phyloP scores from a whole-genome alignment of 495 filamentous ascomycete species.

The Aspergillus biplanus region DNA sequence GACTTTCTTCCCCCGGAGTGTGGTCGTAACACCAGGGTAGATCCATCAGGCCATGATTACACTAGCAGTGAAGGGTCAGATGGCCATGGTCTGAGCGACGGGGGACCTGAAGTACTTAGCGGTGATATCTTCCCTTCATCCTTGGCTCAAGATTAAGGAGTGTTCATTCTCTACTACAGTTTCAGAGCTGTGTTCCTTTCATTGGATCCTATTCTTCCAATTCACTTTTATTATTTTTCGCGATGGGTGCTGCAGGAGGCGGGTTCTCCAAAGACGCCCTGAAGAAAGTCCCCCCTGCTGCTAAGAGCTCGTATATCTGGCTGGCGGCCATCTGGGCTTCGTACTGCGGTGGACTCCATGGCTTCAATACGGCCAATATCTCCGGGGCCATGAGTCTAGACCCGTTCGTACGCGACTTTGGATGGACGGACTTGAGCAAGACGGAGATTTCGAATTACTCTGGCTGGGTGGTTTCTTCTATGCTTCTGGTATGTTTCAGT shows the following conservation, averaged over 20 bases:
- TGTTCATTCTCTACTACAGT: constrained; percentile 24
- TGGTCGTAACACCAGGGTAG: not conserved
- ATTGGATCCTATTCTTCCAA: not conserved
- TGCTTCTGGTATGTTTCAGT: constrained; percentile 26
- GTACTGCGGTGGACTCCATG: constrained; percentile 30
- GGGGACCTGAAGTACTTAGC: not conserved
- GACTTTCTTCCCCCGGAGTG: not conserved
- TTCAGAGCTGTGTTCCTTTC: constrained; percentile 38
- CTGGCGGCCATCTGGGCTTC: constrained; percentile 31
- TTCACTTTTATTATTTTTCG: not conserved
- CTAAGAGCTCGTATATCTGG: constrained; percentile 26
- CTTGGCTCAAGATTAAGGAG: not conserved
- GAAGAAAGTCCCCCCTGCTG: constrained; percentile 20
- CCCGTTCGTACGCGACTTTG: constrained; percentile 28
- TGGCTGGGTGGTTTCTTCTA: constrained; percentile 32
- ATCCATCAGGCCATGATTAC: not conserved
- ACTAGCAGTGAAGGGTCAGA: not conserved
- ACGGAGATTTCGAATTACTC: constrained; percentile 22
- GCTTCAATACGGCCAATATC: constrained; percentile 34
- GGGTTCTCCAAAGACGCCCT: constrained; percentile 20
- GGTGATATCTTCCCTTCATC: not conserved
- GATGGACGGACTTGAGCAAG: constrained; percentile 20
- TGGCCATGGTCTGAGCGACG: not conserved
- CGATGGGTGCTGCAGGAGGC: constrained; percentile 20
- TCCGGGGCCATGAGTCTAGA: constrained; percentile 31